Conservation (phyloP, 148 eudicot species). For the Amaranthus palmeri region DNA sequence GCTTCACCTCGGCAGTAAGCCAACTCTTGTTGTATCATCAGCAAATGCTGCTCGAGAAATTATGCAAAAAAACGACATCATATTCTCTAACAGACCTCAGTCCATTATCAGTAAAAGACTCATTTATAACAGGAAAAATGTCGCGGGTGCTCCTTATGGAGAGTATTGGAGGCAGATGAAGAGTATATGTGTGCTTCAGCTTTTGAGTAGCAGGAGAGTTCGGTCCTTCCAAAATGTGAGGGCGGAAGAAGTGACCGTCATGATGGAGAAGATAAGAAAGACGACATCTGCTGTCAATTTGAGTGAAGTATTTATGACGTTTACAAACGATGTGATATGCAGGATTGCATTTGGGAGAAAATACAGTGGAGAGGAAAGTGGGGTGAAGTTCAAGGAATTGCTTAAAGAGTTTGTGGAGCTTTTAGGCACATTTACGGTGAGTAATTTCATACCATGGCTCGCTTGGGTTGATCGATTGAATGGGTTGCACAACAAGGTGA, state of each 20-base stretch:
- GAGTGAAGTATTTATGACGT: constrained; percentile 31
- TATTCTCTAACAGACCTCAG: constrained; percentile 40
- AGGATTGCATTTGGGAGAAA: constrained; percentile 65
- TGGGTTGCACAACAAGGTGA: constrained; percentile 48
- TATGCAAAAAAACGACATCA: constrained; percentile 44
- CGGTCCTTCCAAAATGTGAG: constrained; percentile 35
- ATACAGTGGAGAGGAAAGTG: constrained; percentile 42
- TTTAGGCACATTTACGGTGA: constrained; percentile 34
- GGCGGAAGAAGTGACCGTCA: constrained; percentile 33
- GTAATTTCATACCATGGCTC: constrained; percentile 48
- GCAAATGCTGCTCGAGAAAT: constrained; percentile 45
- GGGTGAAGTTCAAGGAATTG: constrained; percentile 30
- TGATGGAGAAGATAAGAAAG: constrained; percentile 35
- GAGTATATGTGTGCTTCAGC: constrained; percentile 40
- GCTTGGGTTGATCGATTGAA: constrained; percentile 50
- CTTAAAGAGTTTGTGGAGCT: constrained; percentile 34
- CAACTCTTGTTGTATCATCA: constrained; percentile 47
- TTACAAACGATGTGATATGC: constrained; percentile 52
- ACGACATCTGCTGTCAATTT: constrained; percentile 35
- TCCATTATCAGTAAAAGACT: constrained; percentile 21
- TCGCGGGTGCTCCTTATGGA: constrained; percentile 39
- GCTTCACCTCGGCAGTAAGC: constrained; percentile 34
- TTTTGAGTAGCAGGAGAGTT: constrained; percentile 45
- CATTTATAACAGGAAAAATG: constrained; percentile 32
- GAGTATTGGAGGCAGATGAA: constrained; percentile 50